Evolutionary conservation across 345 rosid species (phyloP).

Genomic region (Melastoma malabathricum): DNA sequence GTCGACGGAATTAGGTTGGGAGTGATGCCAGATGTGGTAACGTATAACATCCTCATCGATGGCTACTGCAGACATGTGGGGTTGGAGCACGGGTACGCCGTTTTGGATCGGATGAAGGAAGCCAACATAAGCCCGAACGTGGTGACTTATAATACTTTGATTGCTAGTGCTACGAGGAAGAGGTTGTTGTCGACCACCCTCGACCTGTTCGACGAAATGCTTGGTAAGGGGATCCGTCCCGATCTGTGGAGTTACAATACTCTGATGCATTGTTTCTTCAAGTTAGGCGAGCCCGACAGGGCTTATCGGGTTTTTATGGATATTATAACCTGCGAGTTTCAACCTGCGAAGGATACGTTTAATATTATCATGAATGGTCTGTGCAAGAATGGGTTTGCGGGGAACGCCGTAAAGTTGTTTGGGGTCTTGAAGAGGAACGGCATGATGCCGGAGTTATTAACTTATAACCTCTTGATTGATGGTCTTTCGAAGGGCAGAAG

Average conservation of each 20-base stretch:
- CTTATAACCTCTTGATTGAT: slow-evolving; percentile 61
- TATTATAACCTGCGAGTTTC: slow-evolving; percentile 20
- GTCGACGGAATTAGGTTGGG: slow-evolving; percentile 62
- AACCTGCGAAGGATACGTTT: slow-evolving; percentile 37
- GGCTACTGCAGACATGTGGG: slow-evolving; percentile 52
- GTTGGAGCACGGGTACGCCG: slow-evolving; percentile 41
- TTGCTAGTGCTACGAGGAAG: slow-evolving; percentile 44
- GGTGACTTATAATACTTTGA: slow-evolving; percentile 55
- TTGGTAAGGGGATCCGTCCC: slow-evolving; percentile 34
- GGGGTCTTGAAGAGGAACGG: slow-evolving; percentile 40
- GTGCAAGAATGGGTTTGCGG: slow-evolving; percentile 43
- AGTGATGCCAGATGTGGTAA: slow-evolving; percentile 70
- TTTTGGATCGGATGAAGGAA: slow-evolving; percentile 50
- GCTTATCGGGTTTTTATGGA: slow-evolving; percentile 42
- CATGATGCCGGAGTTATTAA: slow-evolving; percentile 37
- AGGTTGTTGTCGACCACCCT: slow-evolving; percentile 23
- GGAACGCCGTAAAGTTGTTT: slow-evolving; percentile 45
- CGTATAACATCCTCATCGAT: slow-evolving; percentile 51
- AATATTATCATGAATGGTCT: slow-evolving; percentile 73
- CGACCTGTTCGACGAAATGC: slow-evolving; percentile 85
- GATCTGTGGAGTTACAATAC: slow-evolving; percentile 81
- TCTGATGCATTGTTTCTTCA: slow-evolving; percentile 67
- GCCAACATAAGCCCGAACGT: slow-evolving; percentile 55
- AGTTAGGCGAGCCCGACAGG: slow-evolving; percentile 46
- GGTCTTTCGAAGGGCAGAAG: slow-evolving; percentile 61